These are phyloP conservation scores for Eleusine indica DNA, from an alignment of 176 grass and related monocot genomes.

Conservation along the genomic window DNA sequence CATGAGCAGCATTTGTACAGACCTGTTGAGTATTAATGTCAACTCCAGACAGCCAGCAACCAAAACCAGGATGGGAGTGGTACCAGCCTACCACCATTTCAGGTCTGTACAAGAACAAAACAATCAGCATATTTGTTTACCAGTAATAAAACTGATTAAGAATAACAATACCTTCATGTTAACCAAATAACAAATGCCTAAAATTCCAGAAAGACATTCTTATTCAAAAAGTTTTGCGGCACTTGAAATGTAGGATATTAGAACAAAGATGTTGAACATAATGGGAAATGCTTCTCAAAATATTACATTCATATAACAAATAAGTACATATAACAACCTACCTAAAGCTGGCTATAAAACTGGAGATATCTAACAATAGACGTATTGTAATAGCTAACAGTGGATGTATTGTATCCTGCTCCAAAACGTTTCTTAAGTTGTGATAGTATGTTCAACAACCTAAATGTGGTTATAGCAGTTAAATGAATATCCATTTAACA, in stretches of 20 bases:
- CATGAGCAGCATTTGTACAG: not conserved
- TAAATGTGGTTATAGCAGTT: too few relatives aligned
- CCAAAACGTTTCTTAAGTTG: too few relatives aligned
- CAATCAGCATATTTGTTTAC: conserved; percentile 9
- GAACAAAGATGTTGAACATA: not conserved
- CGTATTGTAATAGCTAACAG: too few relatives aligned
- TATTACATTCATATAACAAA: too few relatives aligned
- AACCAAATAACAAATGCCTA: not conserved
- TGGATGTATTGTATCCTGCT: too few relatives aligned
- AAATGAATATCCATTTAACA: too few relatives aligned
- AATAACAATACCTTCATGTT: conserved; percentile 15
- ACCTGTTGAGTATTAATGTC: conserved; percentile 99
- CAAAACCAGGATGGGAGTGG: conserved; percentile 97
- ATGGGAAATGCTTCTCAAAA: too few relatives aligned
- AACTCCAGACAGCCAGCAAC: conserved; percentile 94
- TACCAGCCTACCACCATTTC: conserved; percentile 99
- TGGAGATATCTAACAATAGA: too few relatives aligned
- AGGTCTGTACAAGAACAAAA: conserved; percentile 60
- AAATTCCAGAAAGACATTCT: not conserved
- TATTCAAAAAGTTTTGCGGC: not conserved
- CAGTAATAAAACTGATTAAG: not conserved
- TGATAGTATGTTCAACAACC: too few relatives aligned
- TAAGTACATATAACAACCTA: too few relatives aligned
- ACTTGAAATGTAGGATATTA: not conserved
- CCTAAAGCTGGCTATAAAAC: too few relatives aligned